Conservation (phyloP, 331 rosid genomes). For the Quercus lobata region DNA sequence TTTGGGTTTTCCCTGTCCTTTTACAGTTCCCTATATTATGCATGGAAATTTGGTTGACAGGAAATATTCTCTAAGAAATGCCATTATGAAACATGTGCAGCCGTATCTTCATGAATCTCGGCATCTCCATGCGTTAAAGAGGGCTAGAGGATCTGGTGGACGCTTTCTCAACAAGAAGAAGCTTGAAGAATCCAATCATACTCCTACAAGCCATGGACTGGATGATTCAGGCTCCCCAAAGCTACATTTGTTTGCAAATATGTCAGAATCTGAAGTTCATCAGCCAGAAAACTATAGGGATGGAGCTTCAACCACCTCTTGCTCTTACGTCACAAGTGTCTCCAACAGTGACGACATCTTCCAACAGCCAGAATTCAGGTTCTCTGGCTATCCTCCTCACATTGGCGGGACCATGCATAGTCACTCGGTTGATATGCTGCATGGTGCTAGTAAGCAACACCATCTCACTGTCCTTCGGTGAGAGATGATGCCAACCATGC, state of each 20-base stretch:
- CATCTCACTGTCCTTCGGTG: conserved; percentile 24
- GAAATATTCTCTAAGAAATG: background rate
- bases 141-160: conserved; percentile 89
- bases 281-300: conserved; percentile 33
- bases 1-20: background rate
- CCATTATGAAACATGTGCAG: conserved; percentile 35
- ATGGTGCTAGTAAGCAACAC: conserved; percentile 31
- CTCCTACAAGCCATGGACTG: background rate
- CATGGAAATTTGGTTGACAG: background rate
- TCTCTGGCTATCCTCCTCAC: conserved; percentile 52
- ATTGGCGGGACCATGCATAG: conserved; percentile 27
- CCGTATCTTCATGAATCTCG: conserved; percentile 92
- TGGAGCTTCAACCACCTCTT: conserved; percentile 42
- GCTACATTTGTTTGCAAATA: conserved; percentile 23
- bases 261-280: conserved; percentile 26
- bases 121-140: conserved; percentile 77
- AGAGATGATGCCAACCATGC: background rate
- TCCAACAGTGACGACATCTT: conserved; percentile 35
- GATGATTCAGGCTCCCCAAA: conserved; percentile 21
- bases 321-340: conserved; percentile 49
- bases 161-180: conserved; percentile 71
- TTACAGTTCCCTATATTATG: background rate
- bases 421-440: conserved; percentile 18
- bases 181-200: conserved; percentile 27
- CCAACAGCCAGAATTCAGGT: conserved; percentile 38